A percentile compares a stretch with the other conserved stretches of the same genome.
Evolutionary conservation across 1,284 basidiomycete genomes (phyloP).

Genomic region (Pulveroboletus sp.): DNA sequence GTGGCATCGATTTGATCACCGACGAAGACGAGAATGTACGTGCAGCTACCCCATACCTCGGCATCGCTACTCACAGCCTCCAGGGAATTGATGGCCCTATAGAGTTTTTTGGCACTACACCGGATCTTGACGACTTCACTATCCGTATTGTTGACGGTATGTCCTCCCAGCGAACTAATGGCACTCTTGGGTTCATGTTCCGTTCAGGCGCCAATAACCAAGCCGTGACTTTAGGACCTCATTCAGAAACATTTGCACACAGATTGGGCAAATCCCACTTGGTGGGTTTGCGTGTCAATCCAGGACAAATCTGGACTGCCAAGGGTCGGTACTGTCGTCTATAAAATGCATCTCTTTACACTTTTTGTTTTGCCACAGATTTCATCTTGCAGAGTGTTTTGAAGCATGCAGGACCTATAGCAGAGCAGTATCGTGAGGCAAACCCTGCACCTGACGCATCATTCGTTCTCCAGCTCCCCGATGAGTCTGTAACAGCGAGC

Average conservation of each 20-base stretch:
- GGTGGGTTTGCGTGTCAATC: conserved; percentile 61
- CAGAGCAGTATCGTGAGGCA: conserved; percentile 57
- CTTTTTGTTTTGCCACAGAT: conserved; percentile 46
- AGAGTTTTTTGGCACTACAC: conserved; percentile 69
- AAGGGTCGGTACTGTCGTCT: conserved; percentile 53
- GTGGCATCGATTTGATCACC: conserved; percentile 77
- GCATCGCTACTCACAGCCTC: conserved; percentile 7
- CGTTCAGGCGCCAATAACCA: conserved; percentile 58
- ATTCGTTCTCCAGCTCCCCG: conserved; percentile 72
- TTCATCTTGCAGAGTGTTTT: conserved; percentile 65
- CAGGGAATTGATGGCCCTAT: conserved; percentile 75
- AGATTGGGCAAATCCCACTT: conserved; percentile 75
- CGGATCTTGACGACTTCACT: conserved; percentile 79
- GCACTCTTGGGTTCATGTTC: not conserved
- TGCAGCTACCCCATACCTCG: conserved; percentile 1
- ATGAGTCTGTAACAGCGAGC: conserved; percentile 70
- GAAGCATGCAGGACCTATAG: conserved; percentile 54
- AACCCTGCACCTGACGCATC: conserved; percentile 72
- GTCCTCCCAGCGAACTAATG: conserved; percentile 13
- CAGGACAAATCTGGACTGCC: conserved; percentile 80
- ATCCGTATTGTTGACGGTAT: conserved; percentile 81
- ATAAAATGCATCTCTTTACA: not conserved
- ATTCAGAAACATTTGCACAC: conserved; percentile 61
- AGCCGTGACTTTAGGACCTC: conserved; percentile 51
- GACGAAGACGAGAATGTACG: conserved; percentile 72